Conservation (phyloP, 768 basidiomycete species). For the Rossbeevera mucosa region DNA sequence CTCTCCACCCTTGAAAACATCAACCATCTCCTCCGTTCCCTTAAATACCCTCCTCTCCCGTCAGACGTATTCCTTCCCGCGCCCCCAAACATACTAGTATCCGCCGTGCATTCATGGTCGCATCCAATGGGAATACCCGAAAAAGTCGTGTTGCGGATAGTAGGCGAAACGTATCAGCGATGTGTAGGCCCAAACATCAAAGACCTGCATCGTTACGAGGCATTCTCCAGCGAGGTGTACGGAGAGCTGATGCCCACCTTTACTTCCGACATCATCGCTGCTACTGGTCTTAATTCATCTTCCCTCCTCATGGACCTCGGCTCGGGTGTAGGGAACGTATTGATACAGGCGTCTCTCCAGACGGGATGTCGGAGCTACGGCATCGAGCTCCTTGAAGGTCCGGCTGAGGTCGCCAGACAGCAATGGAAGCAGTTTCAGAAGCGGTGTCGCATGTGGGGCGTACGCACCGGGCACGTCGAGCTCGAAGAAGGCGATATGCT, state of each 20-base stretch:
- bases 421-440: constrained; percentile 72
- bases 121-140: constrained; percentile 48
- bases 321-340: constrained; percentile 81
- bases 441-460: constrained; percentile 89
- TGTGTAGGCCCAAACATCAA: constrained; percentile 88
- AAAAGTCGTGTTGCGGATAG: constrained; percentile 65
- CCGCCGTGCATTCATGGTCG: constrained; percentile 44
- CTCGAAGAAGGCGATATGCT: constrained; percentile 87
- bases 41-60: constrained; percentile 66
- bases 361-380: constrained; percentile 76
- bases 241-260: constrained; percentile 86
- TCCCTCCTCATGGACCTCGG: constrained; percentile 82
- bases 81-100: constrained; percentile 46
- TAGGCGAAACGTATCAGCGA: constrained; percentile 92
- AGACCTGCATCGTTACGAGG: constrained; percentile 72
- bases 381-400: constrained; percentile 72
- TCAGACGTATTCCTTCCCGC: constrained; percentile 44
- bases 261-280: constrained; percentile 48
- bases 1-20: constrained; percentile 55
- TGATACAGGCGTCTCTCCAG: constrained; percentile 77
- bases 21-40: constrained; percentile 53
- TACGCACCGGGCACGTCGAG: constrained; percentile 69
- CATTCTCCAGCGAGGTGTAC: constrained; percentile 82
- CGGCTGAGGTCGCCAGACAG: constrained; percentile 72
- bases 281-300: constrained; percentile 46